Base-by-base conservation (phyloP, 495 filamentous ascomycete genomes). In the Penicillium psychrofluorescens region DNA sequence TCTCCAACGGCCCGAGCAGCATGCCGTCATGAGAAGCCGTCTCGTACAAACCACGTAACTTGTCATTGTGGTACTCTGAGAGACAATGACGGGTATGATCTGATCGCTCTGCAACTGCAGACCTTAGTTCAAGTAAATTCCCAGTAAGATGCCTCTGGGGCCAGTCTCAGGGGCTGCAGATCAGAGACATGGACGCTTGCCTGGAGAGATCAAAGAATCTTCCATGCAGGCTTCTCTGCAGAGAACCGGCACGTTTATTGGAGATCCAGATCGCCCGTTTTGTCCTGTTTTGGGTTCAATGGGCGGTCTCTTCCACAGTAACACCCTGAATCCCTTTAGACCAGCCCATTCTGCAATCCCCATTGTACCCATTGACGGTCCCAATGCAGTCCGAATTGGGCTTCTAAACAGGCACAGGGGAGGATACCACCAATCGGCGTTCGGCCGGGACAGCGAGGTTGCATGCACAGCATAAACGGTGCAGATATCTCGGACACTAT, bases 221-320 rank as follows among this genome's bases (percentile, higher is more conserved):
- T 70, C 64, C 46, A 61, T 61, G 59, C 60, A 66, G 46, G 45
- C 61, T 70, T 70, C 64, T 58, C 48, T 67, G 64, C 64, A 67
- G 54, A 31, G 39, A 9, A 45, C 47, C 40, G 46, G 54, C 53
- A 55, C 45, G 48, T 53, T 47, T 39, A 51, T 56, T 54, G 54
- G 14, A 42, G 42, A 44, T 35, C 39, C 31, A 43, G 39, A 39
- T 46, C 40, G 22, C 49, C 31, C 42, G 8, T 37, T 14, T 32
- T 7, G 16, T 30, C 32, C 31, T 36, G 49, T 34, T 11, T 36
- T 43, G n/a, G 36, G 45, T n/a, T 22, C n/a, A 6, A 36, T 34
- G 11, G 35, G 36, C 35, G 13, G 43, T 27, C 32, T 46, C 35
- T 48, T 30, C 37, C 36, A 39, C 46, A 36, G 45, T 45, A 22